phyloP scores from a whole-genome alignment of 2,329 filamentous ascomycete genomes.

The Lachnum nothofagi region DNA sequence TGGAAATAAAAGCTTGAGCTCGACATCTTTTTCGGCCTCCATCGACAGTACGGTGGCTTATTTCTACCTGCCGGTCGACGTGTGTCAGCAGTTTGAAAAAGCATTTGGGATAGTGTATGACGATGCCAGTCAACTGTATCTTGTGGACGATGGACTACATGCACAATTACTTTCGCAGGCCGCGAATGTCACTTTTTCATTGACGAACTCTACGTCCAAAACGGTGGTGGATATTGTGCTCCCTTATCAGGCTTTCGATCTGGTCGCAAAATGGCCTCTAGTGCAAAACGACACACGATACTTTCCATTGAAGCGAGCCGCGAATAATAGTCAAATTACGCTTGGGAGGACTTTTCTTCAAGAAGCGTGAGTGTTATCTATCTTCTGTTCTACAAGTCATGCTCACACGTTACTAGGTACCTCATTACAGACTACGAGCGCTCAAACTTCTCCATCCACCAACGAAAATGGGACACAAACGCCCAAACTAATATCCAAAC shows the following conservation, averaged over 20 bases:
- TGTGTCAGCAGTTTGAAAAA: constrained; percentile 35
- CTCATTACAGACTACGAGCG: constrained; percentile 38
- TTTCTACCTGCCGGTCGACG: constrained; percentile 35
- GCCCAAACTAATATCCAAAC: constrained; percentile 14
- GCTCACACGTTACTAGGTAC: constrained; percentile 15
- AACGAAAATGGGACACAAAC: constrained; percentile 22
- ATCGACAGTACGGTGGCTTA: constrained; percentile 39
- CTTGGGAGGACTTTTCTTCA: constrained; percentile 39
- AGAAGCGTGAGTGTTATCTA: constrained; percentile 29
- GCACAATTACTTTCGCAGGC: constrained; percentile 24
- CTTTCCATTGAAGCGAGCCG: constrained; percentile 37
- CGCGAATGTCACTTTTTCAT: constrained; percentile 34
- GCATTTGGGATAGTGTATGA: constrained; percentile 36
- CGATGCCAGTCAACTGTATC: constrained; percentile 33
- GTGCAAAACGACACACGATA: constrained; percentile 29
- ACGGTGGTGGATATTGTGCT: constrained; percentile 33
- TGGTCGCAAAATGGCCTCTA: constrained; percentile 33
- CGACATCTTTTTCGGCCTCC: constrained; percentile 18
- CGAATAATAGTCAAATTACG: constrained; percentile 32
- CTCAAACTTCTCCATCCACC: constrained; percentile 36
- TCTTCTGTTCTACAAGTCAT: not conserved
- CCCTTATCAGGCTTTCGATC: constrained; percentile 38
- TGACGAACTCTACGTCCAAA: constrained; percentile 30
- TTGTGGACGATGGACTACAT: constrained; percentile 28
- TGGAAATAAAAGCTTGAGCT: constrained; percentile 12